These are phyloP conservation scores for Suillus americanus DNA, from an alignment of 768 basidiomycete genomes.

Conservation along the genomic window DNA sequence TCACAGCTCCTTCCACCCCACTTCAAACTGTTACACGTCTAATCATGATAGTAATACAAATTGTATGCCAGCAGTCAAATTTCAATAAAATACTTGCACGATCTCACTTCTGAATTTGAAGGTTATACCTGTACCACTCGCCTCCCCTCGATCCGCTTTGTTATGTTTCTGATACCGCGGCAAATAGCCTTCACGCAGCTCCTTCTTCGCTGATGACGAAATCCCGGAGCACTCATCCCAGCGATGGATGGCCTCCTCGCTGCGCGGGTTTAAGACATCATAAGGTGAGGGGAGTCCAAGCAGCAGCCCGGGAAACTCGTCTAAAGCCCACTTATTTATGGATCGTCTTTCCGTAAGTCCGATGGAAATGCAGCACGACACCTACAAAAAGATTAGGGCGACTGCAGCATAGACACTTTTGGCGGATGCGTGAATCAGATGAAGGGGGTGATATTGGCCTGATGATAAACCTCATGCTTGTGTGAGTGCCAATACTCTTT, in stretches of 20 bases:
- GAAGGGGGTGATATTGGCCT: not conserved
- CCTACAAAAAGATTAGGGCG: constrained; percentile 10
- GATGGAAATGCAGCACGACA: constrained; percentile 40
- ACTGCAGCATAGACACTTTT: not conserved
- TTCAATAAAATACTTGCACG: not conserved
- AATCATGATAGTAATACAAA: not conserved
- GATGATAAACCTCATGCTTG: constrained; percentile 39
- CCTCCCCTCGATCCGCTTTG: constrained; percentile 40
- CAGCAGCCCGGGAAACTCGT: constrained; percentile 40
- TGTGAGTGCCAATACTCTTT: constrained; percentile 56
- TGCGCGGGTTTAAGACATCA: constrained; percentile 45
- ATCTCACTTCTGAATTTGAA: constrained; percentile 23
- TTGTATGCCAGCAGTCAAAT: not conserved
- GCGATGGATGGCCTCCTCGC: constrained; percentile 26
- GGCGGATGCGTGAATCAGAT: constrained; percentile 19
- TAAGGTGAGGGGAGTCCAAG: constrained; percentile 44
- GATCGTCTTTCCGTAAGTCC: constrained; percentile 47
- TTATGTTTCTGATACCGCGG: constrained; percentile 35
- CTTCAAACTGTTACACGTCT: constrained; percentile 3
- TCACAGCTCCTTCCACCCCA: not conserved
- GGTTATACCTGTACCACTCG: constrained; percentile 31
- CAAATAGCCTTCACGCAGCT: constrained; percentile 38
- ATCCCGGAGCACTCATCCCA: constrained; percentile 36
- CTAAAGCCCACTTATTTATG: constrained; percentile 42
- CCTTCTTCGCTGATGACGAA: constrained; percentile 33